Evolutionary conservation across 345 rosid species (phyloP).

Genomic region (Pelargonium nanum): DNA sequence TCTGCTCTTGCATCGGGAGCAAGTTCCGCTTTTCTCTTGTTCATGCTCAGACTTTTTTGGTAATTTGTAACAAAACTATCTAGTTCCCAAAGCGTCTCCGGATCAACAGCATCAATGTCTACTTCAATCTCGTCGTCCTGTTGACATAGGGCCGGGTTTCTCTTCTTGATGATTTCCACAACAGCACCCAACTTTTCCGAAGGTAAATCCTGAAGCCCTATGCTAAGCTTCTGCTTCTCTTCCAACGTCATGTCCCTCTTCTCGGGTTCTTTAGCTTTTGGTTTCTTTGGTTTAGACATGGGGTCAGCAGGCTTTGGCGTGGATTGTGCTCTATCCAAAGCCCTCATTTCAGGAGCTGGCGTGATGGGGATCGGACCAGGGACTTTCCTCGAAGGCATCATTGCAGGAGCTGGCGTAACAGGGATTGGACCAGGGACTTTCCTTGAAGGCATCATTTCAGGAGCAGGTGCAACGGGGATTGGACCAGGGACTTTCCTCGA

Average conservation of each 20-base stretch:
- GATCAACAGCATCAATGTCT: conserved; percentile 76
- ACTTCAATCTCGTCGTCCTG: conserved; percentile 88
- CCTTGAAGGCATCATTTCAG: conserved; percentile 15
- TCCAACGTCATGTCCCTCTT: conserved; percentile 63
- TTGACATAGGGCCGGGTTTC: conserved; percentile 54
- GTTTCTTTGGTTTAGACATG: conserved; percentile 30
- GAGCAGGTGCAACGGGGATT: neutral
- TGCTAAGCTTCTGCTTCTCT: conserved; percentile 74
- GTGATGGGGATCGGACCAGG: no score
- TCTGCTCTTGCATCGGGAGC: conserved; percentile 25
- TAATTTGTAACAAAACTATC: conserved; percentile 42
- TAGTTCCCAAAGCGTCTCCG: conserved; percentile 86
- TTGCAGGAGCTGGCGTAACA: conserved; percentile 12
- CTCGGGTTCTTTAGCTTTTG: conserved; percentile 26
- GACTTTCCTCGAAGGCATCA: no score
- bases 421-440: no score
- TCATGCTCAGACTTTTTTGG: conserved; percentile 33
- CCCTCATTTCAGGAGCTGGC: conserved; percentile 15
- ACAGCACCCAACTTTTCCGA: conserved; percentile 59
- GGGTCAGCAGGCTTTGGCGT: conserved; percentile 26
- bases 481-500: conserved; percentile 21
- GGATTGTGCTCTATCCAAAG: conserved; percentile 39
- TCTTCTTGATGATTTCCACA: conserved; percentile 77
- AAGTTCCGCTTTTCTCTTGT: conserved; percentile 29
- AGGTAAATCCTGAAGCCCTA: conserved; percentile 61